Conservation (phyloP, 1,139 yeast genomes). For the Blastobotrys elegans region DNA sequence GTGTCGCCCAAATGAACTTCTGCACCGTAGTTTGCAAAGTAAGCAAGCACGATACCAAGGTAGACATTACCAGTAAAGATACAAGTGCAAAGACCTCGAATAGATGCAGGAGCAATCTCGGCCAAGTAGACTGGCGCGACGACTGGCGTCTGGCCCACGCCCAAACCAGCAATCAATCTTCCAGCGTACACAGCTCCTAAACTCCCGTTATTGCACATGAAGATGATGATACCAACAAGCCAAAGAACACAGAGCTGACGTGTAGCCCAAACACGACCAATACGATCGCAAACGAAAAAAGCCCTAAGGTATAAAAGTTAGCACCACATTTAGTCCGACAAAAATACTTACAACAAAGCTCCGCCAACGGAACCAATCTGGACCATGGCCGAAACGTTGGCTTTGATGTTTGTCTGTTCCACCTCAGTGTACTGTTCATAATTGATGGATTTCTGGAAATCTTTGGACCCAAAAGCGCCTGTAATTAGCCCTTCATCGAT, state of each 20-base stretch:
- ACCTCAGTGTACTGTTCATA: no score
- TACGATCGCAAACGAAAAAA: background rate
- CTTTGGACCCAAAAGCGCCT: no score
- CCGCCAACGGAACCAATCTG: no score
- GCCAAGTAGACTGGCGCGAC: conserved; percentile 52
- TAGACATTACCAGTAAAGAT: conserved; percentile 54
- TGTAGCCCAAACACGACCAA: background rate
- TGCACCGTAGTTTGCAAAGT: conserved; percentile 44
- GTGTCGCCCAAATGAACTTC: conserved; percentile 33
- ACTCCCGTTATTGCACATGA: background rate
- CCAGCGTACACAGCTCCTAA: conserved; percentile 17
- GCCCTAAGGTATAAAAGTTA: no score
- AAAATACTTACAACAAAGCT: no score
- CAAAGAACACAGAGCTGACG: background rate
- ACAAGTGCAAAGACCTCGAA: conserved; percentile 49
- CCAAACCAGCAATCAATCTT: conserved; percentile 22
- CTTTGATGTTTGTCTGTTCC: no score
- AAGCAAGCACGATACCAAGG: conserved; percentile 50
- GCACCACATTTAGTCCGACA: no score
- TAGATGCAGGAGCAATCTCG: conserved; percentile 50
- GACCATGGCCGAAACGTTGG: no score
- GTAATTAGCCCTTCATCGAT: no score
- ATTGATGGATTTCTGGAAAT: no score
- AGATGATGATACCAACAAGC: background rate
- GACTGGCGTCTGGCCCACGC: conserved; percentile 55